Evolutionary conservation across 73 alveolate species (phyloP), one percentile per base, ranked within the genome.

Genomic region (Paramecium sonneborni): DNA sequence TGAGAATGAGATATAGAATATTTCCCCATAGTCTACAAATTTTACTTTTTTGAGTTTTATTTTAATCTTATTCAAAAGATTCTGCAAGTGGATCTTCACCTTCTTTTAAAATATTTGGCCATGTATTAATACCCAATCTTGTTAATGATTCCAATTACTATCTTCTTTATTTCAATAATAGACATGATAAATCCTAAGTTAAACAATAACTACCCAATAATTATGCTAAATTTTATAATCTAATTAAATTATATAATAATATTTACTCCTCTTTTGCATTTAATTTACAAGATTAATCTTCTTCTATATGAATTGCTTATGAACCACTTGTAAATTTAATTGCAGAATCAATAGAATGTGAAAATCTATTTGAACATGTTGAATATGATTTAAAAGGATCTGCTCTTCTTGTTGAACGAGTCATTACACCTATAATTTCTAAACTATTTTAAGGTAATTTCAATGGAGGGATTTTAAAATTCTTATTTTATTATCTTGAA

Each of bases 351-450:
- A 88, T 88, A 2, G 94, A 88, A 48, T 88, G 85, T 2, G 94
- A 88, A 46, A 88, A 88, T 70, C 94, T 68, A 88, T 88, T 88
- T 3, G 94, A 88, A 70, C 84, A 57, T 38, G 94, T 88, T 6
- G 94, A 88, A 44, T 57, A 88, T 15, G 91, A 69, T 57, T 88
- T 88, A 44, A 70, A 88, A 24, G 94, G 94, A 43, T 88, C 94
- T 14, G 94, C 94, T 30, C 94, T 88, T 20, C 94, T 76, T 18
- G 94, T 88, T 41, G 94, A 88, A 4, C 94, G 9, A 39, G 94
- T 88, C 67, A 70, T 30, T 3, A 82, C 87, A 3, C 94, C 94
- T 7, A 88, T 35, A 14, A 34, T 52, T 88, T 88, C 94, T 30
- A 57, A 37, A 70, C 74, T 88, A 28, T 52, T 68, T 43, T 86